A percentile compares a stretch with the other conserved stretches of the same genome.
Conservation (phyloP, 257 asterid species). For the Haberlea rhodopensis region DNA sequence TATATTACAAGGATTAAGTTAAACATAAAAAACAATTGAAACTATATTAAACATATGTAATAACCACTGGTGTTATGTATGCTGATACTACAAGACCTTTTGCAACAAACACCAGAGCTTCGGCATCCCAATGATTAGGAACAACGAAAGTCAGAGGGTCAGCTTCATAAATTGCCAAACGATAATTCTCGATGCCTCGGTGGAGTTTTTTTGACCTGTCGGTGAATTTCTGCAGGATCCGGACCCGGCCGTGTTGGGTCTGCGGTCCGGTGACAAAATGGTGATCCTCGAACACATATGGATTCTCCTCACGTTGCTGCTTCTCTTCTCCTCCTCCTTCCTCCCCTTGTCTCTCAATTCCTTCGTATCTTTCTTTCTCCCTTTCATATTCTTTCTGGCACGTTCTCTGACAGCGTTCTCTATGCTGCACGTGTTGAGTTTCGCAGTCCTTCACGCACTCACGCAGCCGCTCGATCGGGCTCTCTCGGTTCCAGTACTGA, state of each 20-base stretch:
- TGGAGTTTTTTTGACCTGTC: slow-evolving; percentile 48
- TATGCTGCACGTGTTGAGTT: not conserved
- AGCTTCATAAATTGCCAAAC: slow-evolving; percentile 53
- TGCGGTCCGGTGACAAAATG: slow-evolving; percentile 45
- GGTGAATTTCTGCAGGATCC: slow-evolving; percentile 55
- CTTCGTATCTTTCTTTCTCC: slow-evolving; percentile 16
- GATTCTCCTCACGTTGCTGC: slow-evolving; percentile 17
- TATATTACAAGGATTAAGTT: not conserved
- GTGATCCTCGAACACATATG: slow-evolving; percentile 56
- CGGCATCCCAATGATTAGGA: slow-evolving; percentile 74
- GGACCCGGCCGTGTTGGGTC: slow-evolving; percentile 50
- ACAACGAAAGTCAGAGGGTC: slow-evolving; percentile 60
- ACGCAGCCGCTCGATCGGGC: slow-evolving; percentile 32
- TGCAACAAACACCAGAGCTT: slow-evolving; percentile 40
- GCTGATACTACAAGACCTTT: slow-evolving; percentile 37
- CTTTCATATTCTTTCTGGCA: slow-evolving; percentile 21
- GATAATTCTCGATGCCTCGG: slow-evolving; percentile 57
- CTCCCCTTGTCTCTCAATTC: not conserved
- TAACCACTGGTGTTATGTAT: not conserved
- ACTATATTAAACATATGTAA: too few species aligned
- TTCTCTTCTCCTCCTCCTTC: not conserved
- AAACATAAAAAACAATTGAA: not conserved
- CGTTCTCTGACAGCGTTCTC: slow-evolving; percentile 10
- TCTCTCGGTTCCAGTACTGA: not conserved
- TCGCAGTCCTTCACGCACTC: slow-evolving; percentile 30